phyloP scores from a whole-genome alignment of 768 basidiomycete genomes.

The Amanita fuliginea region DNA sequence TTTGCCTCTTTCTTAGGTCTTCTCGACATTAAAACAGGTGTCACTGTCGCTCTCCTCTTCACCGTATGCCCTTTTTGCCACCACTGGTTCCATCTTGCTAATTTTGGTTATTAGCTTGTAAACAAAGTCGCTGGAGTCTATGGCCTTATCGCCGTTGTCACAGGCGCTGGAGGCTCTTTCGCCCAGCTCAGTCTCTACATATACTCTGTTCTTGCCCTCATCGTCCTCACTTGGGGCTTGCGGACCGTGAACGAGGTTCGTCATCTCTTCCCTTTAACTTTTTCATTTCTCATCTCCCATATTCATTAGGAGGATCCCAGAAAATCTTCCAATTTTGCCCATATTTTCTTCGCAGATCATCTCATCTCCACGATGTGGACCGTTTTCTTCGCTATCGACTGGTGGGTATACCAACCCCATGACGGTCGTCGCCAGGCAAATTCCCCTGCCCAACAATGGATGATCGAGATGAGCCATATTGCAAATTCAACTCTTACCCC shows the following conservation, averaged over 20 bases:
- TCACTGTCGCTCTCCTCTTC: conserved; percentile 79
- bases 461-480: conserved; percentile 53
- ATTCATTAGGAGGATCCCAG: conserved; percentile 78
- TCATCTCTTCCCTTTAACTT: conserved; percentile 9
- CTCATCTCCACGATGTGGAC: conserved; percentile 85
- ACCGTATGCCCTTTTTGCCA: conserved; percentile 43
- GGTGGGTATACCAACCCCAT: conserved; percentile 90
- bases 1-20: conserved; percentile 75
- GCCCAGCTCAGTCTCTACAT: conserved; percentile 88
- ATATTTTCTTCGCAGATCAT: conserved; percentile 89
- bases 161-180: conserved; percentile 88
- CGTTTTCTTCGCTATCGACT: conserved; percentile 78
- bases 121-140: conserved; percentile 99
- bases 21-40: conserved; percentile 91
- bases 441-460: conserved; percentile 79
- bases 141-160: conserved; percentile 84
- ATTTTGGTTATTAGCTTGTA: conserved; percentile 42
- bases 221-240: conserved; percentile 79
- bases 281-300: conserved; percentile 3
- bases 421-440: conserved; percentile 76
- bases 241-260: conserved; percentile 77
- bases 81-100: not conserved
- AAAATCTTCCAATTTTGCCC: conserved; percentile 80
- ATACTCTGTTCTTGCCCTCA: conserved; percentile 79
- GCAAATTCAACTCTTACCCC: conserved; percentile 46